Evolutionary conservation across 352 stramenopile species (phyloP).

Genomic region (Phytophthora idaei): DNA sequence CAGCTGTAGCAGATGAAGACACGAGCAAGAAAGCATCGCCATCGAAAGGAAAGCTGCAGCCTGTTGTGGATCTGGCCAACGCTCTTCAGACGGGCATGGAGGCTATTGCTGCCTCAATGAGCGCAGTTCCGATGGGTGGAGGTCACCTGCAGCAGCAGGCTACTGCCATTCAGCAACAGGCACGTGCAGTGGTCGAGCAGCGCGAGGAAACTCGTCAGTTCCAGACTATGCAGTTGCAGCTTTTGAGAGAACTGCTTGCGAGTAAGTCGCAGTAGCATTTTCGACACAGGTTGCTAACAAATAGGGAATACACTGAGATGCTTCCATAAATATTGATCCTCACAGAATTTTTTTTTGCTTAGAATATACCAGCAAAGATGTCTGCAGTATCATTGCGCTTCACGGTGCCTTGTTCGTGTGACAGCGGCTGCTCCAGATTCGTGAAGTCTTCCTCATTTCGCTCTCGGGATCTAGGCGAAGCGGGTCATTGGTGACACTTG

Average conservation of each 20-base stretch:
- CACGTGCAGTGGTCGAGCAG: background rate
- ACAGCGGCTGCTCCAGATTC: background rate
- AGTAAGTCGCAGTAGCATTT: background rate
- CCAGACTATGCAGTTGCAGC: conserved; percentile 2
- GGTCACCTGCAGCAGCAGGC: conserved; percentile 4
- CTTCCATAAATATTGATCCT: background rate
- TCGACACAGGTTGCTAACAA: background rate
- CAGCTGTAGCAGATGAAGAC: background rate
- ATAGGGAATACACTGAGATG: background rate
- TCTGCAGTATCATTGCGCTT: conserved; percentile 2
- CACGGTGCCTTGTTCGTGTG: background rate
- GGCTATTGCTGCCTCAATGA: conserved; percentile 8
- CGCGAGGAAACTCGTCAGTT: conserved; percentile 8
- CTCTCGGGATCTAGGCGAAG: background rate
- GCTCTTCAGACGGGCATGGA: conserved; percentile 3
- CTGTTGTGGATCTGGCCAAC: background rate
- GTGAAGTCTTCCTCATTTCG: background rate
- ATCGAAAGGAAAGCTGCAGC: background rate
- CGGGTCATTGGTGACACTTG: background rate
- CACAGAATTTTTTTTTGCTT: background rate
- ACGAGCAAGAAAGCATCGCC: background rate
- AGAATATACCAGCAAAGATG: background rate
- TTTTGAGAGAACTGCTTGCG: background rate
- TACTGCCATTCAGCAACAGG: background rate
- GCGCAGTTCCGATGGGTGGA: background rate